Evolutionary conservation across 2,329 filamentous ascomycete genomes (phyloP).

Genomic region (Penicillium griseofulvum): DNA sequence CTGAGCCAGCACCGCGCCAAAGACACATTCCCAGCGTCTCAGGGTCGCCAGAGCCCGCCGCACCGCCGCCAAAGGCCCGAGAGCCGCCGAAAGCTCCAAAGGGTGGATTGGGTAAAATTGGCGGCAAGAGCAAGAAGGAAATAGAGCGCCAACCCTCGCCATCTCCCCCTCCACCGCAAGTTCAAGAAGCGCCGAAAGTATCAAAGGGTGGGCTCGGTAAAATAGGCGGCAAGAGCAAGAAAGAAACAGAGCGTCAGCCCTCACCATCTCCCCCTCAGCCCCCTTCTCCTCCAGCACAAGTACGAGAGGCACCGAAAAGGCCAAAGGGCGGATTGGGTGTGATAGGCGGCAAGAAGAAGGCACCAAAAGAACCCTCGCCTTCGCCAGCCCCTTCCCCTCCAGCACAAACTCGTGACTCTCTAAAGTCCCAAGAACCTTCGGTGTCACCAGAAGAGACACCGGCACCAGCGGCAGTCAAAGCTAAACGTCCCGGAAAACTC

Average conservation of each 20-base stretch:
- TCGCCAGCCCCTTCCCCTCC: constrained; percentile 14
- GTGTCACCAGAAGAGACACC: neutral
- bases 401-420: neutral
- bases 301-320: constrained; percentile 1
- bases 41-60: neutral
- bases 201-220: constrained; percentile 11
- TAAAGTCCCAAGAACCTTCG: constrained; percentile 3
- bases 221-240: constrained; percentile 18
- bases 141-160: constrained; percentile 12
- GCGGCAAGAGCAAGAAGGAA: constrained; percentile 18
- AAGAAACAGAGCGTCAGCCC: constrained; percentile 13
- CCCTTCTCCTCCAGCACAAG: neutral
- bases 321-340: constrained; percentile 11
- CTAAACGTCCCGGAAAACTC: constrained; percentile 29
- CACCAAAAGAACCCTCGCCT: constrained; percentile 14
- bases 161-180: neutral
- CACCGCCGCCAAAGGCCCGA: neutral
- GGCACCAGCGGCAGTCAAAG: constrained; percentile 13
- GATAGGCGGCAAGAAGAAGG: constrained; percentile 20
- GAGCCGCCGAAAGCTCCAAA: constrained; percentile 3
- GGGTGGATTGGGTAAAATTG: constrained; percentile 15
- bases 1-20: constrained; percentile 2
- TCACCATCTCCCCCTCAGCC: neutral
- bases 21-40: constrained; percentile 1
- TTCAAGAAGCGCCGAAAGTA: neutral